Conservation (phyloP, 495 filamentous ascomycete genomes). For the Aspergillus funiculosus region DNA sequence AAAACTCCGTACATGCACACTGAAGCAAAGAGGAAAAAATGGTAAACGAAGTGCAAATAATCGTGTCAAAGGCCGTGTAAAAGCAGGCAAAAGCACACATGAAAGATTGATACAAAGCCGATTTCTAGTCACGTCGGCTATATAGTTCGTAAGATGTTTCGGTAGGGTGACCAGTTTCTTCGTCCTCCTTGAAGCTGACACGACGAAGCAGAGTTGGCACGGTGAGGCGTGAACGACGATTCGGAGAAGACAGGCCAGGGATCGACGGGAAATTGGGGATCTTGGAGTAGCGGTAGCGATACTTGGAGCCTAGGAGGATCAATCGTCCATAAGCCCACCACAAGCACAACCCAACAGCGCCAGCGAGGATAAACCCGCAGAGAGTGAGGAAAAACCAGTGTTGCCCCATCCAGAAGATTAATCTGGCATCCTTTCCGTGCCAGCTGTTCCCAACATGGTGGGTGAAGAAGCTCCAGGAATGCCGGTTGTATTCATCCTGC, state of each 20-base stretch:
- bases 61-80: constrained; percentile 19
- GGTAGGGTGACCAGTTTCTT: constrained; percentile 30
- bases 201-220: constrained; percentile 39
- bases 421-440: constrained; percentile 66
- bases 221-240: constrained; percentile 29
- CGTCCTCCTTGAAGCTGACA: constrained; percentile 44
- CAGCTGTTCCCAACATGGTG: constrained; percentile 70
- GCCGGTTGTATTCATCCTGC: constrained; percentile 63
- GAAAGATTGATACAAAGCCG: constrained; percentile 16
- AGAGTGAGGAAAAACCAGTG: constrained; percentile 70
- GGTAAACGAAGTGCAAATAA: constrained; percentile 9
- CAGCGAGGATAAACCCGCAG: constrained; percentile 55
- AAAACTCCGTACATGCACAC: constrained; percentile 26
- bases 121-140: constrained; percentile 34
- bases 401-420: constrained; percentile 76
- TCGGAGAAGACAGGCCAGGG: constrained; percentile 32
- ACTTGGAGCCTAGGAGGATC: constrained; percentile 40
- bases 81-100: constrained; percentile 15
- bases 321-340: constrained; percentile 53
- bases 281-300: constrained; percentile 41
- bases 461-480: constrained; percentile 72
- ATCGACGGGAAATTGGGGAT: constrained; percentile 25
- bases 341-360: constrained; percentile 48
- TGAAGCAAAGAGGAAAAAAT: constrained; percentile 12
- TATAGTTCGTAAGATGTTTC: constrained; percentile 43